Percentiles rank a stretch among this genome's conserved stretches.
These are phyloP conservation scores for Salix exigua DNA, from an alignment of 345 rosid genomes.

Conservation along the genomic window DNA sequence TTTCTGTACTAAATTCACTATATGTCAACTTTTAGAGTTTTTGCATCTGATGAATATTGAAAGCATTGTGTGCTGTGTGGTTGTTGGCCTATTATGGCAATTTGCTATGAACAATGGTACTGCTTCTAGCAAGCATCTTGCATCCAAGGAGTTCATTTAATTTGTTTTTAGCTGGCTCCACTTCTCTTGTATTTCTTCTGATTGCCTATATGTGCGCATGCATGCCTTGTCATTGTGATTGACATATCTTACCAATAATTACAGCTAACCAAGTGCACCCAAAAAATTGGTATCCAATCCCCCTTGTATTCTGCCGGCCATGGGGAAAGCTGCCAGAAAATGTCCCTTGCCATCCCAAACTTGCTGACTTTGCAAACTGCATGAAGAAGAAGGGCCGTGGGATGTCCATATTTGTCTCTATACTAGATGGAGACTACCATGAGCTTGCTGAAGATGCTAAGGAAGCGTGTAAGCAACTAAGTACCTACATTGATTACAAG, in stretches of 20 bases:
- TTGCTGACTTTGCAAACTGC: conserved; percentile 97
- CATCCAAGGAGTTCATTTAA: neutral
- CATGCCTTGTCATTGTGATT: neutral
- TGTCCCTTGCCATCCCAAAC: conserved; percentile 97
- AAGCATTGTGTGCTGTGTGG: neutral
- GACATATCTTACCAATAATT: conserved; percentile 7
- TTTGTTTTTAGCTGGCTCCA: neutral
- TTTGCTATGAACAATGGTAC: neutral
- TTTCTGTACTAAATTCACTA: neutral
- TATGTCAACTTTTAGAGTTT: neutral
- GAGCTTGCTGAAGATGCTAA: conserved; percentile 97
- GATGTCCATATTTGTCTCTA: conserved; percentile 91
- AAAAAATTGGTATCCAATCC: conserved; percentile 99
- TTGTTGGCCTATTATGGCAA: neutral
- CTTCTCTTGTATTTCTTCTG: neutral
- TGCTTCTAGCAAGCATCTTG: neutral
- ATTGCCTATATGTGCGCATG: neutral
- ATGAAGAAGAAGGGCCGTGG: conserved; percentile 99
- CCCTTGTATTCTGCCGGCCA: conserved; percentile 93
- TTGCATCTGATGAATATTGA: neutral
- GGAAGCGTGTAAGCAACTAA: conserved; percentile 78
- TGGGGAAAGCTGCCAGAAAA: conserved; percentile 99
- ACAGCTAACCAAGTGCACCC: conserved; percentile 99
- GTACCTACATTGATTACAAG: conserved; percentile 85
- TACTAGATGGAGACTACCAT: conserved; percentile 89